These are phyloP conservation scores for Carex parvula DNA, from an alignment of 176 grass and related monocot species.

Conservation along the genomic window DNA sequence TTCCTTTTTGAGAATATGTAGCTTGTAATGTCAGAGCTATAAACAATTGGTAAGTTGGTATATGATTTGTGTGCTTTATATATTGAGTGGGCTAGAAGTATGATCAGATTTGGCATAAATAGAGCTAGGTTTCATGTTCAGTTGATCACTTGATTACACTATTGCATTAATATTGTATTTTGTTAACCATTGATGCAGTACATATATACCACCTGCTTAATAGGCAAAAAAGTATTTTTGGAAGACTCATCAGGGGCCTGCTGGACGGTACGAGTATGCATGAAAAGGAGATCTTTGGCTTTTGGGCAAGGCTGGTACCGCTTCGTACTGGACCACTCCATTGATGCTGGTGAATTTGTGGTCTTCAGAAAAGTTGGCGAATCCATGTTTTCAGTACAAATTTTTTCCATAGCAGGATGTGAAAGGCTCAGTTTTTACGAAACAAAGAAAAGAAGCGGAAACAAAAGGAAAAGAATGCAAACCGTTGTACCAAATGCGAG, in stretches of 20 bases:
- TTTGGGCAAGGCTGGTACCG: no score
- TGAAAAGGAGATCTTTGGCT: no score
- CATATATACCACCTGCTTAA: slow-evolving; percentile 13
- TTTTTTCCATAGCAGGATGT: slow-evolving; percentile 42
- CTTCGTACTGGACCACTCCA: no score
- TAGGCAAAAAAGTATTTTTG: no score
- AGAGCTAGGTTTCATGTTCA: neutral
- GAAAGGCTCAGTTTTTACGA: slow-evolving; percentile 49
- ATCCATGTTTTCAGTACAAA: slow-evolving; percentile 51
- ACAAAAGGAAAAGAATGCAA: slow-evolving; percentile 23
- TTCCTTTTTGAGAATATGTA: neutral
- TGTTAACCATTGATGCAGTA: slow-evolving; percentile 34
- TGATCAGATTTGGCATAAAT: neutral
- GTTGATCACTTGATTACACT: no score
- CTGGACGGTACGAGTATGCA: no score
- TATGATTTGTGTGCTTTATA: neutral
- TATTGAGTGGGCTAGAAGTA: neutral
- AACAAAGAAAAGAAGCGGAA: slow-evolving; percentile 35
- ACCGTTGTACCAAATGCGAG: neutral
- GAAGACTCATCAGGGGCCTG: no score
- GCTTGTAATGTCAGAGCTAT: neutral
- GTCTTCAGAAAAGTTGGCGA: slow-evolving; percentile 51
- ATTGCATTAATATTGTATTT: neutral
- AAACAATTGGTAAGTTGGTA: neutral
- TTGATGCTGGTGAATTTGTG: slow-evolving; percentile 30